Percentiles rank a stretch among this genome's conserved stretches.
Evolutionary conservation across 2,329 filamentous ascomycete genomes (phyloP).

Genomic region (Penicillium psychrosexuale): DNA sequence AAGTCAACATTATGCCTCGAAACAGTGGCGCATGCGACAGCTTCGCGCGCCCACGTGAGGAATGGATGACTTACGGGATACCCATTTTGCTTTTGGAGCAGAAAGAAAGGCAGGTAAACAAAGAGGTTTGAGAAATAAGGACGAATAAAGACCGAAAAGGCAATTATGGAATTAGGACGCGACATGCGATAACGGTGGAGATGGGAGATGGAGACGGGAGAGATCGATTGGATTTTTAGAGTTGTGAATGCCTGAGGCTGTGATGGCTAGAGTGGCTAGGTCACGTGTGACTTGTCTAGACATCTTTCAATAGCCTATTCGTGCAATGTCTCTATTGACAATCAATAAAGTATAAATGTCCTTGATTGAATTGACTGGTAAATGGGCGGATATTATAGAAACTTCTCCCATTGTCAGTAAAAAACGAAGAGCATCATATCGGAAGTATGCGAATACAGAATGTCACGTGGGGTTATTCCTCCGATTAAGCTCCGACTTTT

Average conservation of each 20-base stretch:
- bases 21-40: slow-evolving; percentile 17
- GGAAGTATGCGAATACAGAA: not conserved
- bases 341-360: not conserved
- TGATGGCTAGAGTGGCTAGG: not conserved
- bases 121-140: not conserved
- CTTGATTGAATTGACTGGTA: not conserved
- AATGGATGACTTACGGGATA: slow-evolving; percentile 40
- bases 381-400: not conserved
- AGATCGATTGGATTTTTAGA: slow-evolving; percentile 25
- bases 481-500: not conserved
- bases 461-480: not conserved
- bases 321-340: not conserved
- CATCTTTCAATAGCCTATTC: not conserved
- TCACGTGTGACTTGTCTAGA: not conserved
- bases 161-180: slow-evolving; percentile 1
- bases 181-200: slow-evolving; percentile 11
- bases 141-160: not conserved
- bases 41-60: slow-evolving; percentile 3
- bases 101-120: slow-evolving; percentile 6
- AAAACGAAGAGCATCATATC: not conserved
- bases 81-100: slow-evolving; percentile 31
- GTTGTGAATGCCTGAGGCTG: slow-evolving; percentile 21
- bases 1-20: slow-evolving; percentile 22
- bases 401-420: too few species aligned
- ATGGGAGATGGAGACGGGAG: slow-evolving; percentile 14